Evolutionary conservation across 805 yeast species (phyloP), one percentile per base, ranked within the genome.

Genomic region (Zygosaccharomyces gambellarensis): DNA sequence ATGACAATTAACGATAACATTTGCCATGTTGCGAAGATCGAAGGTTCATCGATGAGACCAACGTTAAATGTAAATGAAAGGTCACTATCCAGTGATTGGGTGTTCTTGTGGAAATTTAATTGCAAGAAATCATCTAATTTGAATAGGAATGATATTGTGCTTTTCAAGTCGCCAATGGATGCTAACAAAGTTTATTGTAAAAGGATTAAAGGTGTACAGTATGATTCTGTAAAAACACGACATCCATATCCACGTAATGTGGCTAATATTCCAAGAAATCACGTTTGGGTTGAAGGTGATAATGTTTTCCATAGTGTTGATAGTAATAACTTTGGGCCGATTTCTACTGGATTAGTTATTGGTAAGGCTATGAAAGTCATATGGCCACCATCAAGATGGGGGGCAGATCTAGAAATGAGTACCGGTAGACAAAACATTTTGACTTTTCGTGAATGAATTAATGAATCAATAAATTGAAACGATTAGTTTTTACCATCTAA

Each of bases 211-310:
- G 97, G 85, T 0, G 58, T 80, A 1, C 88, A 80, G 47, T 92
- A 94, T 22, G 95, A 90, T 56, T 61, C 72, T 3, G 74, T 90
- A 0, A 60, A 67, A 5, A 81, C 95, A 1, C 72, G 84, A 48
- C 70, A 75, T 36, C 84, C 83, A 21, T 88, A 87, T 61, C 64
- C 95, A 5, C 76, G 82, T 61, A 71, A 74, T 1, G 68, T 72
- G 39, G 82, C 84, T 4, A 66, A 70, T 30, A 71, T 92, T 2
- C 97, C 97, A 2, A 69, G 85, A 47, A 84, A 82, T 59, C 97
- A 92, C 63, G 58, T 88, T 5, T 92, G 97, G 97, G 90, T 90
- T 0, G 97, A 92, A 65, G 98, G 98, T 5, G 98, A 92, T 65
- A 90, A 88, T 63, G 67, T 79, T 12, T 74, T 74, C 41, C 92